A percentile compares a stretch with the other conserved stretches of the same genome.
Evolutionary conservation across 768 basidiomycete species (phyloP).

Genomic region (Cyclocybe cylindracea): DNA sequence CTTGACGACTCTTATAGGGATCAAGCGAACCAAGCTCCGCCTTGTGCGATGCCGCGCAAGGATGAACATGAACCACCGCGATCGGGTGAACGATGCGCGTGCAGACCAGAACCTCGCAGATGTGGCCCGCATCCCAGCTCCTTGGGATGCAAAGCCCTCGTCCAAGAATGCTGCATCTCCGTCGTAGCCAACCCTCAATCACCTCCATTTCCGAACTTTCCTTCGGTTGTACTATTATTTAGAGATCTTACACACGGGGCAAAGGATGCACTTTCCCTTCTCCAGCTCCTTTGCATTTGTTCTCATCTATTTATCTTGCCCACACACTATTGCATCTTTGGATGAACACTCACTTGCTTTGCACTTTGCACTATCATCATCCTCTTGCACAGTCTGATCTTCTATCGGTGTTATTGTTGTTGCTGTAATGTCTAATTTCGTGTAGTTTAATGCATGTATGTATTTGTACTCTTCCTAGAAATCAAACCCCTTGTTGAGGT

Average conservation of each 20-base stretch:
- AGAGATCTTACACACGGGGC: background rate
- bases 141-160: constrained; percentile 60
- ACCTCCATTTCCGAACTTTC: constrained; percentile 8
- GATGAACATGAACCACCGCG: constrained; percentile 75
- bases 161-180: constrained; percentile 13
- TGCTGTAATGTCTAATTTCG: constrained; percentile 8
- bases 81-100: constrained; percentile 73
- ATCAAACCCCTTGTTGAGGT: constrained; percentile 86
- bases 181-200: constrained; percentile 14
- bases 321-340: constrained; percentile 8
- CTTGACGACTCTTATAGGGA: constrained; percentile 50
- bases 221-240: constrained; percentile 5
- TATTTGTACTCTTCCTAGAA: constrained; percentile 39
- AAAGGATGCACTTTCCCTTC: background rate
- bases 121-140: constrained; percentile 67
- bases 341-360: constrained; percentile 1
- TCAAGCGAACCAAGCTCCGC: constrained; percentile 81
- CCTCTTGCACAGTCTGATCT: background rate
- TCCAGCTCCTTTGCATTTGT: constrained; percentile 3
- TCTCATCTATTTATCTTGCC: constrained; percentile 1
- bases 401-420: background rate
- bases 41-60: constrained; percentile 76
- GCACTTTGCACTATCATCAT: background rate
- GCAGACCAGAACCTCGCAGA: constrained; percentile 82
- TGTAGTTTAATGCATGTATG: background rate